A percentile compares a stretch with the other conserved stretches of the same genome.
phyloP scores from a whole-genome alignment of 164 flowering plant species.

The Sedum album region DNA sequence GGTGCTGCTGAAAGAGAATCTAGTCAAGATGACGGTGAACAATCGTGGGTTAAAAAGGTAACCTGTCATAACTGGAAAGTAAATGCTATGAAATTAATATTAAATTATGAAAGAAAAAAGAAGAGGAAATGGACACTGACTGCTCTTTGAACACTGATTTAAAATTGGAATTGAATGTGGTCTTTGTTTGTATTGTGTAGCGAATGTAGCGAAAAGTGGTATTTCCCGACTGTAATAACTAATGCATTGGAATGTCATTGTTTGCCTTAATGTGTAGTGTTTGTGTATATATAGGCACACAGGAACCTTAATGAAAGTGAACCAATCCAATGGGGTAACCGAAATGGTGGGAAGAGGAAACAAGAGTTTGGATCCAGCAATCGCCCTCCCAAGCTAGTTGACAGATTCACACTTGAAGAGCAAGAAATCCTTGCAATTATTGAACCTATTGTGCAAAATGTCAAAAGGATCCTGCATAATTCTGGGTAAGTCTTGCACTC shows the following conservation, averaged over 20 bases:
- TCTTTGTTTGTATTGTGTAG: neutral
- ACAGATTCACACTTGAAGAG: constrained; percentile 66
- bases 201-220: neutral
- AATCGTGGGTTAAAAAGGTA: neutral
- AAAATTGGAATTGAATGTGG: neutral
- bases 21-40: neutral
- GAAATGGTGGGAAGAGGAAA: constrained; percentile 14
- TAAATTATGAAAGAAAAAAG: neutral
- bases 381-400: constrained; percentile 35
- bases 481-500: constrained; percentile 42
- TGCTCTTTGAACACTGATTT: no score
- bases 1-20: neutral
- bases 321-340: constrained; percentile 19
- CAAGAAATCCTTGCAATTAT: constrained; percentile 51
- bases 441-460: constrained; percentile 53
- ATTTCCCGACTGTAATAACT: neutral
- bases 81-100: neutral
- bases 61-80: neutral
- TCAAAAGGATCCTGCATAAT: constrained; percentile 54
- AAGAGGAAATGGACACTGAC: neutral
- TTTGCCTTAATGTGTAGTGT: neutral
- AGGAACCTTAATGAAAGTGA: constrained; percentile 11
- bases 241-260: neutral
- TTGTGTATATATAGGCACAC: neutral
- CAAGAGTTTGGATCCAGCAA: constrained; percentile 30